Evolutionary conservation across 192 early-diverging fungal genomes (phyloP).

Genomic region (Mortierella claussenii): DNA sequence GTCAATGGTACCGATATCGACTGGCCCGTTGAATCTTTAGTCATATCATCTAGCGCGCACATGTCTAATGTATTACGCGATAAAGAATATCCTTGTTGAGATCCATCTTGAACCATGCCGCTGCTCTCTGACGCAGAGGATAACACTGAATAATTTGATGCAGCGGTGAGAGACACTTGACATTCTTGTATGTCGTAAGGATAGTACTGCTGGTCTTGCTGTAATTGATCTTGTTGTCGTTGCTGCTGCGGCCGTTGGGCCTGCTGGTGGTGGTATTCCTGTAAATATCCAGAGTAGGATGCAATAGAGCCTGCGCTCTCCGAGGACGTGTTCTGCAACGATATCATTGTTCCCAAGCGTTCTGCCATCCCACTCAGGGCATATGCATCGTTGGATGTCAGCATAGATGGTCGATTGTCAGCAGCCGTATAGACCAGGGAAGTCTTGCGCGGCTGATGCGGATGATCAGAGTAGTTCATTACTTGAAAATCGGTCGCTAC

Average conservation of each 20-base stretch:
- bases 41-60: not conserved
- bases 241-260: not conserved
- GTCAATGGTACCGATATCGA: constrained; percentile 1
- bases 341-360: not conserved
- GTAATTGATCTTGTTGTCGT: not conserved
- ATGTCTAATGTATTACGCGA: too few relatives aligned
- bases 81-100: too few relatives aligned
- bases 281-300: too few relatives aligned
- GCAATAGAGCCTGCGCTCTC: too few relatives aligned
- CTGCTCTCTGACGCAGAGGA: not conserved
- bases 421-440: too few relatives aligned
- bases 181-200: not conserved
- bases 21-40: not conserved
- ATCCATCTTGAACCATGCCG: not conserved
- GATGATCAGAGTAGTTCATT: not conserved
- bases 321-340: too few relatives aligned
- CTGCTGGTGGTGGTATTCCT: constrained; percentile 8
- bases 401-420: too few relatives aligned
- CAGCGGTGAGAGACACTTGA: not conserved
- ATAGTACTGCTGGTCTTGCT: not conserved
- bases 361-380: not conserved
- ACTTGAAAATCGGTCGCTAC: constrained; percentile 7
- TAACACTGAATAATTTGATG: not conserved
- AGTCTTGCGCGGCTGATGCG: too few relatives aligned
- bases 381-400: not conserved